Base-by-base conservation (phyloP, 2,329 filamentous ascomycete species). In the Aspergillus phoenicis region DNA sequence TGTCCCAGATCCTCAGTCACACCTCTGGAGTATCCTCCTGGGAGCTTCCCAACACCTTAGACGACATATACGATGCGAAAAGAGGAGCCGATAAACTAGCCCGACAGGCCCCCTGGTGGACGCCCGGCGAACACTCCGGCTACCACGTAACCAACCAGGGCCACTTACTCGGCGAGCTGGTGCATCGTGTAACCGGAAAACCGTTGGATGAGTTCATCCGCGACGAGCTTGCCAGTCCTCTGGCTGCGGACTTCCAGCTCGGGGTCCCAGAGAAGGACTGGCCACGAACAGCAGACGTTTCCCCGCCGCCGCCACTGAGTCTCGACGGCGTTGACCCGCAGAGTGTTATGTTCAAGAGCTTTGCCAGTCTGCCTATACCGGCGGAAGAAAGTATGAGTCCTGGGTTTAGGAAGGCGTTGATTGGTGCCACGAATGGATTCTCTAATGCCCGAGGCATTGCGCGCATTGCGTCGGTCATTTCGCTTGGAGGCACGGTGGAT, bases 191-290 rank as follows among this genome's bases (percentile, higher is more conserved):
- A 0, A 79, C 72, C 0, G 81, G 81, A 0, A 77, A 78, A 61
- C 62, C 74, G 0, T 61, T 84, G 39, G 72, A 69, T n/a, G 68
- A 82, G 33, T 83, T 83, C 61, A 72, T 81, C 26, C 66, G 63
- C 2, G 75, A 78, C 1, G 77, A 80, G 53, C 78, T 85, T 22
- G 72, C 79, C 0, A 66, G 53, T 0, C 81, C 82, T 0, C 63
- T 81, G 3, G 64, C 65, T 0, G 82, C 81, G 1, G 83, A 84
- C 64, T 83, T 83, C 57, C 75, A 78, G 45, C 71, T 84, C 15
- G 81, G 81, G 1, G 70, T 77, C 2, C 52, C 63, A 1, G 78
- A 84, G 52, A 66, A 74, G 6, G 77, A 83, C 61, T 78, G 73
- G 73, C 41, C 62, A 3, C 80, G 82, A 8, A 67, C 81, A 3